phyloP scores from a whole-genome alignment of 192 early-diverging fungal genomes.

The Backusella tarrabulga region DNA sequence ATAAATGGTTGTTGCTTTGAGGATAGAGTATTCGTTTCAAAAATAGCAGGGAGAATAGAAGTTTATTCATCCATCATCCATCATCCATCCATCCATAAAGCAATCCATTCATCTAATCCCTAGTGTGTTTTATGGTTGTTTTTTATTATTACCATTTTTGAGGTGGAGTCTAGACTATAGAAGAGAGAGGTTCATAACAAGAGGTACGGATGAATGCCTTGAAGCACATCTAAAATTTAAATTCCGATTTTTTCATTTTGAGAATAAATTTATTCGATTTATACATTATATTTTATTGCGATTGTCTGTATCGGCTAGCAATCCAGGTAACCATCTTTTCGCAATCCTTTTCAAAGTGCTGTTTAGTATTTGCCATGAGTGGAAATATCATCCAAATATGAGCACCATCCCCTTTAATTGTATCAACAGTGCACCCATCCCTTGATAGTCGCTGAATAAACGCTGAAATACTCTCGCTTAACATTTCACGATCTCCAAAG shows the following conservation, averaged over 20 bases:
- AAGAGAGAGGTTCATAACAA: conserved; percentile 7
- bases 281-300: background rate
- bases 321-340: background rate
- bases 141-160: conserved; percentile 16
- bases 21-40: background rate
- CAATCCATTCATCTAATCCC: background rate
- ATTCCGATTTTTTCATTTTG: background rate
- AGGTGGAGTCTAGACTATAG: conserved; percentile 13
- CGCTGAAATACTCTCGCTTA: background rate
- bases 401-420: background rate
- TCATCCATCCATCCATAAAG: conserved; percentile 17
- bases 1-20: background rate
- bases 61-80: background rate
- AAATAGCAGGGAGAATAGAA: background rate
- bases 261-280: too few relatives aligned
- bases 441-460: conserved; percentile 1
- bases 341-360: background rate
- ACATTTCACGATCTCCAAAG: conserved; percentile 12
- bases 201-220: background rate
- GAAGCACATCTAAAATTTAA: background rate
- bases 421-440: background rate
- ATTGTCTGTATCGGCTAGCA: background rate
- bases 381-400: conserved; percentile 5
- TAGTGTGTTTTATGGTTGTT: background rate
- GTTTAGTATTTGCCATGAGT: background rate